Conservation (phyloP, 2,329 filamentous ascomycete species). For the Trichoderma gracile region DNA sequence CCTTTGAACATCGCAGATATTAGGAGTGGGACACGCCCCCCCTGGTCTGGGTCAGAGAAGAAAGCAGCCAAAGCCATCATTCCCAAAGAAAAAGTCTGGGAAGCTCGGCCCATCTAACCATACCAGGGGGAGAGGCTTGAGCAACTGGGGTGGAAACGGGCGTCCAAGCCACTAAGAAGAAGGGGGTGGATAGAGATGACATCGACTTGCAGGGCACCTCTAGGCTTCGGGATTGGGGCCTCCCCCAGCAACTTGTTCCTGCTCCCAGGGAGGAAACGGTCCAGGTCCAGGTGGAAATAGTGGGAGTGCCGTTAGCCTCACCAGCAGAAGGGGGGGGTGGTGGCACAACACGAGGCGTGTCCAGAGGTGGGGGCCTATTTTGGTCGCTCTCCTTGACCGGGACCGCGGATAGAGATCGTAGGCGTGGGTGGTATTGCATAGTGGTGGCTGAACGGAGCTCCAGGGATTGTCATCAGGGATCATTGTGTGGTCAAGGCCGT, state of each 20-base stretch:
- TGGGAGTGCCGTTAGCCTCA: constrained; percentile 7
- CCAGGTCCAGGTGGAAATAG: constrained; percentile 3
- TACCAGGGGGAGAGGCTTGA: constrained; percentile 8
- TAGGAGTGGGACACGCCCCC: constrained; percentile 28
- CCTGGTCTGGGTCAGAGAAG: constrained; percentile 2
- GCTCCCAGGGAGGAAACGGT: constrained; percentile 6
- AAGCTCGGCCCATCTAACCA: constrained; percentile 18
- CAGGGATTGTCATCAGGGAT: constrained; percentile 35
- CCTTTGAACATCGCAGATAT: constrained; percentile 28
- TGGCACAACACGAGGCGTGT: constrained; percentile 13
- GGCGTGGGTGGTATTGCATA: constrained; percentile 26
- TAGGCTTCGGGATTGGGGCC: constrained; percentile 7
- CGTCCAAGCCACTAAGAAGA: constrained; percentile 10
- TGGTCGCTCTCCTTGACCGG: constrained; percentile 27
- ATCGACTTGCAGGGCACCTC: neutral
- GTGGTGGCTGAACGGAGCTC: constrained; percentile 30
- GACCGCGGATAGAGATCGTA: constrained; percentile 30
- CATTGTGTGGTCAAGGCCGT: constrained; percentile 30
- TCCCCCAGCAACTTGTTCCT: neutral
- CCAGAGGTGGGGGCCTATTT: constrained; percentile 11
- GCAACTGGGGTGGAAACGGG: constrained; percentile 14
- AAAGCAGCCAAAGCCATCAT: constrained; percentile 18
- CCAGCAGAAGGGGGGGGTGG: neutral
- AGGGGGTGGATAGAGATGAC: constrained; percentile 12
- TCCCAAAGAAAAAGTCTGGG: constrained; percentile 17